Evolutionary conservation across 306 rosid species (phyloP), one percentile per base, ranked within the genome.

Genomic region (Dryas alaskensis): DNA sequence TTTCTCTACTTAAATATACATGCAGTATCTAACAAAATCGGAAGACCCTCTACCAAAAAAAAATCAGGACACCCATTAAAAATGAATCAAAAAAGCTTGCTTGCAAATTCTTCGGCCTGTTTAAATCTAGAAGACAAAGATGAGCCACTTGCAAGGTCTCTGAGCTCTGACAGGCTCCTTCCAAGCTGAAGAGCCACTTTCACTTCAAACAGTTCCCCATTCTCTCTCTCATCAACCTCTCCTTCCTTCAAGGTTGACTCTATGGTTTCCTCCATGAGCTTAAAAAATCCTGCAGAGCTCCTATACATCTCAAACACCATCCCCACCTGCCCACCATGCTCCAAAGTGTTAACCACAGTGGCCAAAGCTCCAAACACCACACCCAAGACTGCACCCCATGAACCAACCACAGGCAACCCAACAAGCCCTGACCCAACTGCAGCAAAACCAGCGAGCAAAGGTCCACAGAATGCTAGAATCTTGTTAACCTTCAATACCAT

Each of bases 281-380:
- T 88, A 55, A 89, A 88, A 44, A 84, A 83, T 8, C 97, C 96
- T 43, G 64, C 75, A 42, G 66, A 61, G 66, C 74, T 77, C 22
- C 89, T 86, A 39, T 87, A 92, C 88, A 88, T 74, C 76, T 92
- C 96, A 75, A 87, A 85, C 77, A 88, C 85, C 97, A 92, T 92
- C 47, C 97, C 93, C 10, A 83, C 83, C 88, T 92, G 93, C 10
- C 96, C 88, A n/a, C 93, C 97, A 79, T 92, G 97, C 80, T 89
- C 89, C 60, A 89, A 11, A 5, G 86, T 78, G 65, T 92, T 89
- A 39, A 86, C 93, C 31, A 86, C 81, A 69, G 81, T 75, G 0
- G 89, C 90, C 76, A 86, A 82, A 53, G 86, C 87, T 51, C 97
- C 97, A 6, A 79, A 81, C 1, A 76, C 61, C 62, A 89, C 87